Conservation (phyloP, 495 filamentous ascomycete species). For the Geoglossum glabrum region DNA sequence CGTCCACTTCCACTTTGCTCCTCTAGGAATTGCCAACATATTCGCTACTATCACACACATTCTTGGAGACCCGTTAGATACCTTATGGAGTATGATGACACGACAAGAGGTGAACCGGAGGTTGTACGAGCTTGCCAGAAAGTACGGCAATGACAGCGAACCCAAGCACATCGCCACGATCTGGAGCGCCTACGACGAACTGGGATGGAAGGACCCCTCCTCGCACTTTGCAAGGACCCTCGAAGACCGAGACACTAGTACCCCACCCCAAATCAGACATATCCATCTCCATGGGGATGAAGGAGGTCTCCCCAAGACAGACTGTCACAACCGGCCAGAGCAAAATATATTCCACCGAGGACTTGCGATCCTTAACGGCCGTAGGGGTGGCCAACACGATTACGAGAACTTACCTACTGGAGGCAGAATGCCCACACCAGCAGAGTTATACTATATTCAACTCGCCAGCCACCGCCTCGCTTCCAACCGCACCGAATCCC, state of each 20-base stretch:
- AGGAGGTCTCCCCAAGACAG: too few species aligned
- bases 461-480: constrained; percentile 8
- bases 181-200: neutral
- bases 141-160: neutral
- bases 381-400: too few species aligned
- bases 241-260: neutral
- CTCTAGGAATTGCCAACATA: constrained; percentile 5
- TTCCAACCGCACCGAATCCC: constrained; percentile 8
- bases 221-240: neutral
- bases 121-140: neutral
- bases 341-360: too few species aligned
- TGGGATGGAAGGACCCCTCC: constrained; percentile 5
- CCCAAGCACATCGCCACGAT: constrained; percentile 1
- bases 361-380: too few species aligned
- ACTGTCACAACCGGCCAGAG: too few species aligned
- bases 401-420: too few species aligned
- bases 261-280: neutral
- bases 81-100: constrained; percentile 10
- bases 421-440: neutral
- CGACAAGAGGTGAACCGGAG: constrained; percentile 4
- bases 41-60: constrained; percentile 4
- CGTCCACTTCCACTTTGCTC: constrained; percentile 9
- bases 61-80: constrained; percentile 11
- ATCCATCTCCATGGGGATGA: too few species aligned
- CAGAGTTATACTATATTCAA: constrained; percentile 7